Percentiles rank a stretch among this genome's conserved stretches.
Conservation (phyloP, 192 early-diverging fungal species). For the Polychytrium aggregatum region DNA sequence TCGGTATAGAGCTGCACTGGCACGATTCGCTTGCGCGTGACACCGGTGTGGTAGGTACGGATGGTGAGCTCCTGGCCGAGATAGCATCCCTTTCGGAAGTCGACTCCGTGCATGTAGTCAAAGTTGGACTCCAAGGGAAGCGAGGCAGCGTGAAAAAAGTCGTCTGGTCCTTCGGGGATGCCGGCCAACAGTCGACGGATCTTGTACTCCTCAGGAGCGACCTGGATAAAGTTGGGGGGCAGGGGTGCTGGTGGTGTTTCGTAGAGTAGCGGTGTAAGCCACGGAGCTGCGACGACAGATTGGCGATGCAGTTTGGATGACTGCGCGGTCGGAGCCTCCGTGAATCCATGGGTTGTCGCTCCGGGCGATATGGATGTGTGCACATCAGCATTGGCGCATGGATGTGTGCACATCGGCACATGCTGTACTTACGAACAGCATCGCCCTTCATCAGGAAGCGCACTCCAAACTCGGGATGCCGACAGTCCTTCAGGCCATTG, state of each 20-base stretch:
- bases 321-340: not conserved
- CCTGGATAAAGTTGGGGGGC: conserved; percentile 39
- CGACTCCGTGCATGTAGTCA: conserved; percentile 90
- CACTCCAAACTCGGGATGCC: conserved; percentile 48
- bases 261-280: too few species aligned
- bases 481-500: conserved; percentile 29
- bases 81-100: conserved; percentile 97
- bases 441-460: conserved; percentile 39
- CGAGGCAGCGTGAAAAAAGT: conserved; percentile 55
- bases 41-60: conserved; percentile 88
- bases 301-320: too few species aligned
- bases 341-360: not conserved
- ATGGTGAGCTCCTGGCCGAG: conserved; percentile 97
- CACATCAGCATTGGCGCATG: not conserved
- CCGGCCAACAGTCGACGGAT: conserved; percentile 74
- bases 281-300: too few species aligned
- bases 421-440: too few species aligned
- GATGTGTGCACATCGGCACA: conserved; percentile 1
- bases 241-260: too few species aligned
- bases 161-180: conserved; percentile 79
- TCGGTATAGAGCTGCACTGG: conserved; percentile 57
- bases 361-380: not conserved
- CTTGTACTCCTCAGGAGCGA: conserved; percentile 47
- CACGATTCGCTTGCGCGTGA: conserved; percentile 82
- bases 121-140: conserved; percentile 87